Evolutionary conservation across 2,329 filamentous ascomycete genomes (phyloP), one percentile per base, ranked within the genome.

Genomic region (Calonectria crousiana): DNA sequence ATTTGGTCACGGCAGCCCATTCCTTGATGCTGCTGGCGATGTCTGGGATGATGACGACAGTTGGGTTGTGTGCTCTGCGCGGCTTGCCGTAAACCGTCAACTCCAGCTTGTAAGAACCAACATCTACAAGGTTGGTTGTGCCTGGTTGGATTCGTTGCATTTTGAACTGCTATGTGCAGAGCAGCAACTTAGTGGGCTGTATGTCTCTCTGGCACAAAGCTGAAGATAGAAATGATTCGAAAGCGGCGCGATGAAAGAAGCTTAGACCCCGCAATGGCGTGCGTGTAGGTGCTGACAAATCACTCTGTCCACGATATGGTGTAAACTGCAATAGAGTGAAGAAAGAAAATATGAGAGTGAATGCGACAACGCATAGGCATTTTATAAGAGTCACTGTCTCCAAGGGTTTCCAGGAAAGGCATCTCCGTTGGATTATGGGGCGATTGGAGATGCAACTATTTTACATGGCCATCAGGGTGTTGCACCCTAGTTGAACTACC

Each of bases 51-150:
- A 77, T 67, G 47, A 77, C 9, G 26, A 75, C 58, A 11, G 71
- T 58, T n/a, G 75, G 73, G 20, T 75, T 77, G 64, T 74, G 75
- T 20, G 75, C 75, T 41, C 75, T 69, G 32, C 75, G 75, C 26
- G 75, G 75, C 18, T 73, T 73, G 4, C 67, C 67, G 30, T 69
- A 28, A 14, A 69, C 26, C 10, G 52, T 62, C 18, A 69, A 11
- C 41, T 69, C 75, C 53, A 60, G 32, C 26, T 64, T 65, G 49
- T 51, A 69, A 65, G 70, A 74, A 47, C 76, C 75, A 38, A 75
- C 20, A 67, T 56, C 70, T 51, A 56, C 58, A 6, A 69, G n/a
- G 1, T 41, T 38, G 28, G 69, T 77, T 72, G 47, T 16, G 20
- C 60, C 60, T 4, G 41, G 60, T 10, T 65, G 26, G 20, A 49